Base-by-base conservation (phyloP, 805 yeast species). In the Geotrichum ghanense region DNA sequence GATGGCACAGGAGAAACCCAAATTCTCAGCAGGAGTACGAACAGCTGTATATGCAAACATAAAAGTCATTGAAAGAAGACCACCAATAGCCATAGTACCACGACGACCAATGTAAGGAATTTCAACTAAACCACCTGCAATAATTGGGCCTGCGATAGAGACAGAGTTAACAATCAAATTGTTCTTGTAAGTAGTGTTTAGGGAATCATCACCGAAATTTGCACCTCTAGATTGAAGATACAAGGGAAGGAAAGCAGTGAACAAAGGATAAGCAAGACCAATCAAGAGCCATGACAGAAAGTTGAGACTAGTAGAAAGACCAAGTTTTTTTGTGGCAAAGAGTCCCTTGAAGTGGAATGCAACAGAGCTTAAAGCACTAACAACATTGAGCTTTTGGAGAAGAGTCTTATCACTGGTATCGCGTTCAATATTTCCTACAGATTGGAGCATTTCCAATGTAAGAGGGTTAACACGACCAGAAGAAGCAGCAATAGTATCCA, bases 201-300 rank as follows among this genome's bases (percentile, higher is more conserved):
- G 48, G 20, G 40, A 34, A 14, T 47, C 25, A 9, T 53, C 45
- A 6, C 48, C 48, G 16, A 46, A 47, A n/a, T 53, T 54, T 3
- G 50, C 47, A 39, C 79, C 80, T 51, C 72, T 70, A 10, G 65
- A 56, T 43, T 72, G 70, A 47, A 78, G 65, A 54, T 69, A 77
- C 44, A 69, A 67, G 26, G 78, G 78, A 20, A 76, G 57, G 58
- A 75, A 76, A 37, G 75, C 75, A 56, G 72, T 70, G 59, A 72
- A 76, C 37, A 74, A 64, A 2, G 79, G 75, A 59, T 74, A 76
- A 10, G 80, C 72, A 25, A 75, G 63, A 42, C 81, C 81, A 51
- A 77, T 69, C 41, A 75, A 58, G 3, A 72, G 70, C 83, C 83
- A 78, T 0, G 78, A 66, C n/a, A 71, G 48, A 16, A 66, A 54